Conservation (phyloP, 257 asterid species). For the Solanum gracilifrons region DNA sequence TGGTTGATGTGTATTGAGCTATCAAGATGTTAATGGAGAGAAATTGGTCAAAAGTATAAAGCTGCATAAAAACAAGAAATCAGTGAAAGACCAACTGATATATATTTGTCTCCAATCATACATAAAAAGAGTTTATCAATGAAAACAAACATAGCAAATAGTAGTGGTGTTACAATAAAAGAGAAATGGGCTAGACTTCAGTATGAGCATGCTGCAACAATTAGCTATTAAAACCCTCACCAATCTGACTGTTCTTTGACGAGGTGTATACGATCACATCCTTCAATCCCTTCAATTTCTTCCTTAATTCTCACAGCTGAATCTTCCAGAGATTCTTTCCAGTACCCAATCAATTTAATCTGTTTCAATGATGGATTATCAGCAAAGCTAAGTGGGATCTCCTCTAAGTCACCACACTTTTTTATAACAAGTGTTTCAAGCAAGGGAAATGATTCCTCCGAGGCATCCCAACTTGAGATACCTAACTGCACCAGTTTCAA, state of each 20-base stretch:
- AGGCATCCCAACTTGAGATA: neutral
- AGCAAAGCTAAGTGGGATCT: neutral
- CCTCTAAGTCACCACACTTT: rapidly evolving
- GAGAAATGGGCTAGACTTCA: neutral
- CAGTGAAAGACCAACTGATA: too few species aligned
- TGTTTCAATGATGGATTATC: neutral
- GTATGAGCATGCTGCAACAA: neutral
- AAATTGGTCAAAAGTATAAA: neutral
- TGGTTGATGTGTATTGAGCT: too few species aligned
- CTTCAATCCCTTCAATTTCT: neutral
- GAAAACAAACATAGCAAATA: too few species aligned
- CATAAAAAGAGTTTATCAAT: too few species aligned
- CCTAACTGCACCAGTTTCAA: neutral
- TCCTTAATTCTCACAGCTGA: neutral
- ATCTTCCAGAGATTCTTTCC: neutral
- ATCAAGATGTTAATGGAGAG: neutral
- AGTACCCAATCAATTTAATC: neutral
- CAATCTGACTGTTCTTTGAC: too few species aligned
- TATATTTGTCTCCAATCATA: too few species aligned
- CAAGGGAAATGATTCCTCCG: neutral
- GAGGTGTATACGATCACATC: neutral
- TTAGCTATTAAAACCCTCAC: too few species aligned
- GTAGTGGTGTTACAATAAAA: neutral
- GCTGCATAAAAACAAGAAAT: too few species aligned
- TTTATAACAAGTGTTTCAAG: neutral